phyloP scores from a whole-genome alignment of 345 rosid genomes.

The Murraya koenigii region DNA sequence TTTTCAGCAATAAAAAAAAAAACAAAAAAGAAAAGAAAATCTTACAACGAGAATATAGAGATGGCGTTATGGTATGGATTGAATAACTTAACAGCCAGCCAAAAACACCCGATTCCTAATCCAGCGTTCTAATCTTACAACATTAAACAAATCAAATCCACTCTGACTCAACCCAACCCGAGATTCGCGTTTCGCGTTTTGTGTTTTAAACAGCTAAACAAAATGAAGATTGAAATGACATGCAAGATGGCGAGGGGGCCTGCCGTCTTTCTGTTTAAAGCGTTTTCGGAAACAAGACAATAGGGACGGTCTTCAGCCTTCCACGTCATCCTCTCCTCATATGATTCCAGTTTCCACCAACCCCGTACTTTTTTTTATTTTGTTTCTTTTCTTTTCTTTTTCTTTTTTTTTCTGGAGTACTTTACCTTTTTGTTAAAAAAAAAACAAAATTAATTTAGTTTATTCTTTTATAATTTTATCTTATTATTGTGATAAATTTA shows the following conservation, averaged over 20 bases:
- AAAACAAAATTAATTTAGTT: too few relatives aligned
- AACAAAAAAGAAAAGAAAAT: neutral
- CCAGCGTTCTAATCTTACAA: neutral
- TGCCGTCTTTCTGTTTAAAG: neutral
- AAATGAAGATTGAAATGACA: neutral
- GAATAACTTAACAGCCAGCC: neutral
- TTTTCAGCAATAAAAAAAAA: neutral
- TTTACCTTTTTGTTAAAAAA: too few relatives aligned
- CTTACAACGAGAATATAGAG: too few relatives aligned
- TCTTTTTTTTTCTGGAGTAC: too few relatives aligned
- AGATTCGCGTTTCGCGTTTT: neutral
- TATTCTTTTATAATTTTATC: neutral
- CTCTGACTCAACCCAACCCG: neutral
- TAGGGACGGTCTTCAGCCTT: conserved; percentile 4
- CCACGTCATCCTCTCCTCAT: conserved; percentile 6
- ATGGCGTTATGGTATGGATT: too few relatives aligned
- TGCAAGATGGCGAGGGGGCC: too few relatives aligned
- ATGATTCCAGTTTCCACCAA: too few relatives aligned
- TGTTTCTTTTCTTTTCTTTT: neutral
- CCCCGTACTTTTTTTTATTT: too few relatives aligned
- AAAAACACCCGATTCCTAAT: neutral
- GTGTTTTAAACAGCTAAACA: neutral
- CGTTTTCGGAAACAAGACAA: neutral
- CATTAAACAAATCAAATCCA: neutral
- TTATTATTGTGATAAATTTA: too few relatives aligned